A percentile compares a stretch with the other conserved stretches of the same genome.
Conservation (phyloP, 1,139 yeast genomes). For the Blastobotrys proliferans region DNA sequence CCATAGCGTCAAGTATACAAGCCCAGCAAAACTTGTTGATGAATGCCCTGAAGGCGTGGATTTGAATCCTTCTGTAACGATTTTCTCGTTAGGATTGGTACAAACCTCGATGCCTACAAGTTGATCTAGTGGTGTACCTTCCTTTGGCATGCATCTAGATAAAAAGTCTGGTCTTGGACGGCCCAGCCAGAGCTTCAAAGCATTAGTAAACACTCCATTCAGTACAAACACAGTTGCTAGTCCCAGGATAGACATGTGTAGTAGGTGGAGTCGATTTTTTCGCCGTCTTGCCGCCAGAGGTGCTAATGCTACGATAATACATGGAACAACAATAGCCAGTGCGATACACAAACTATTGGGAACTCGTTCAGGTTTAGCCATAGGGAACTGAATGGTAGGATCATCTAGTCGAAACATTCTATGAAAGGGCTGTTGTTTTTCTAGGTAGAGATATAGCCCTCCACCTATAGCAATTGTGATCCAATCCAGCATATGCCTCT, state of each 20-base stretch:
- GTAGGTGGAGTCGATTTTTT: constrained; percentile 27
- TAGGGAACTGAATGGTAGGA: constrained; percentile 48
- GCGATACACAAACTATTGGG: constrained; percentile 33
- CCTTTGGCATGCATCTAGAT: constrained; percentile 59
- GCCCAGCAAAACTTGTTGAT: constrained; percentile 61
- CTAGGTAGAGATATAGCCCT: constrained; percentile 22
- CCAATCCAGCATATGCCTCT: constrained; percentile 26
- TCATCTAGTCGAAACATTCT: constrained; percentile 33
- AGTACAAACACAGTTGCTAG: constrained; percentile 40
- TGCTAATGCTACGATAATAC: constrained; percentile 28
- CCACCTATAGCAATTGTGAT: constrained; percentile 21
- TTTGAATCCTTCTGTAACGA: constrained; percentile 63
- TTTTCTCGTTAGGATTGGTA: constrained; percentile 37
- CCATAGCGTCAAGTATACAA: constrained; percentile 63
- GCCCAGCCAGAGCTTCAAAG: constrained; percentile 71
- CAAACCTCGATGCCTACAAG: constrained; percentile 54
- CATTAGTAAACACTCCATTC: constrained; percentile 48
- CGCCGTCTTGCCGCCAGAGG: constrained; percentile 25
- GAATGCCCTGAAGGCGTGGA: constrained; percentile 85
- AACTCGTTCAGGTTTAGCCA: constrained; percentile 49
- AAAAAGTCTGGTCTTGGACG: constrained; percentile 78
- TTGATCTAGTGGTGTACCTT: constrained; percentile 34
- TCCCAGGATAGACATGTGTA: constrained; percentile 44
- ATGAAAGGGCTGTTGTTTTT: constrained; percentile 30
- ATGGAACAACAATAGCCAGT: constrained; percentile 32